Percentiles rank a stretch among this genome's conserved stretches.
phyloP scores from a whole-genome alignment of 305 asterid genomes.

The Solanum hybrid region DNA sequence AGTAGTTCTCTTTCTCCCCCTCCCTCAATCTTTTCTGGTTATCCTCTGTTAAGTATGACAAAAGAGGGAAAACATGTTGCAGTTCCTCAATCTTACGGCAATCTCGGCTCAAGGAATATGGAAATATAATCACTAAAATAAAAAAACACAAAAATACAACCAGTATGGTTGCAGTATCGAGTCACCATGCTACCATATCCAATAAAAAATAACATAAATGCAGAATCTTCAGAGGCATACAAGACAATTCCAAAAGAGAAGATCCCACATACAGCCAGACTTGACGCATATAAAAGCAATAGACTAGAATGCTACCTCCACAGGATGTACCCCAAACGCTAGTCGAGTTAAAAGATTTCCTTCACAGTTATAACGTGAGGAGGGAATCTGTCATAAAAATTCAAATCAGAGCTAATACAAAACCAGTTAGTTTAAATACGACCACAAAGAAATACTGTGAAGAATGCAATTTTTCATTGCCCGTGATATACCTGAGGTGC shows the following conservation, averaged over 20 bases:
- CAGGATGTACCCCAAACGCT: neutral
- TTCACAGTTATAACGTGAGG: neutral
- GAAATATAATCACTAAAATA: neutral
- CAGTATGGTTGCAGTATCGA: neutral
- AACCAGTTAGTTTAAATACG: neutral
- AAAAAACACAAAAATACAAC: neutral
- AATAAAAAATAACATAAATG: neutral
- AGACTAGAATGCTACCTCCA: slow-evolving; percentile 3
- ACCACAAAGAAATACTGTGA: neutral
- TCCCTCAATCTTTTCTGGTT: neutral
- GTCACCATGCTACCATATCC: neutral
- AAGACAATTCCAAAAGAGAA: neutral
- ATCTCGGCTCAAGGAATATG: neutral
- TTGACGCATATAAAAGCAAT: neutral
- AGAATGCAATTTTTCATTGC: neutral
- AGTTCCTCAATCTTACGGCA: neutral
- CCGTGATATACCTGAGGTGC: neutral
- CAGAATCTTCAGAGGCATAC: neutral
- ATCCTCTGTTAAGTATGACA: neutral
- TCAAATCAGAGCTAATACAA: neutral
- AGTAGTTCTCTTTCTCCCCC: neutral
- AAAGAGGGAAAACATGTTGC: neutral
- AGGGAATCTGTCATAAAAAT: neutral
- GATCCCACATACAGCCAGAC: neutral
- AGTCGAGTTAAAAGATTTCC: neutral